Percentiles rank a stretch among this genome's conserved stretches.
phyloP scores from a whole-genome alignment of 2,329 filamentous ascomycete genomes.

The Ambrosiella beaveri region DNA sequence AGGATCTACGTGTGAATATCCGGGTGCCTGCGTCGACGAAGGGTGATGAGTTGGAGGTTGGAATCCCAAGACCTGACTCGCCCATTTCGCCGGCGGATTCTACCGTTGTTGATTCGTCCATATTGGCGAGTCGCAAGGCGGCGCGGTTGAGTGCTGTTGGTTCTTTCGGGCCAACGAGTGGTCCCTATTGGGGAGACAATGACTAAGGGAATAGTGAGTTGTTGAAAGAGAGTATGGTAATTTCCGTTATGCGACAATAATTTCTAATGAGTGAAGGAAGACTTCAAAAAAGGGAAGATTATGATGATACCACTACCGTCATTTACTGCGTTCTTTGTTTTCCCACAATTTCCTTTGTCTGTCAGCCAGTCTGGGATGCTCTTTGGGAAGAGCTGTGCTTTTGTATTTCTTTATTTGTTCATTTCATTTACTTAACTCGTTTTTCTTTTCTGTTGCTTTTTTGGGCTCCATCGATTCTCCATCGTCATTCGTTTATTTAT shows the following conservation, averaged over 20 bases:
- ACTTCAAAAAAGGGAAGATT: not conserved
- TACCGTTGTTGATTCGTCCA: slow-evolving; percentile 15
- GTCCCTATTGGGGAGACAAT: slow-evolving; percentile 27
- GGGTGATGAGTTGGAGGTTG: slow-evolving; percentile 6
- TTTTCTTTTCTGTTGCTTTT: not conserved
- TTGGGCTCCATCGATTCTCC: no score
- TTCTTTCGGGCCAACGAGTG: slow-evolving; percentile 5
- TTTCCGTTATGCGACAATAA: not conserved
- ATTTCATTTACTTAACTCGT: not conserved
- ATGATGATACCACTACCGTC: not conserved
- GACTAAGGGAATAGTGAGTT: slow-evolving; percentile 15
- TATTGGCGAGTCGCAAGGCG: slow-evolving; percentile 19
- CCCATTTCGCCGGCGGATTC: slow-evolving; percentile 17
- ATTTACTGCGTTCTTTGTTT: not conserved
- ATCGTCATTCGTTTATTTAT: no score
- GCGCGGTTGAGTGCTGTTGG: slow-evolving; percentile 28
- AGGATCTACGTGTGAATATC: not conserved
- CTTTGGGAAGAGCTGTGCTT: not conserved
- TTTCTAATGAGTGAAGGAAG: slow-evolving; percentile 5
- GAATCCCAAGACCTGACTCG: slow-evolving; percentile 24
- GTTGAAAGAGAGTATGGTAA: not conserved
- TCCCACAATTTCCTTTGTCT: not conserved
- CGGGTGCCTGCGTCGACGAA: slow-evolving; percentile 1
- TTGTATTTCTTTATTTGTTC: not conserved
- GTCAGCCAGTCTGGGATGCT: not conserved